A percentile compares a stretch with the other conserved stretches of the same genome.
Evolutionary conservation across 2,329 filamentous ascomycete genomes (phyloP).

Genomic region (Tothia fuscella): DNA sequence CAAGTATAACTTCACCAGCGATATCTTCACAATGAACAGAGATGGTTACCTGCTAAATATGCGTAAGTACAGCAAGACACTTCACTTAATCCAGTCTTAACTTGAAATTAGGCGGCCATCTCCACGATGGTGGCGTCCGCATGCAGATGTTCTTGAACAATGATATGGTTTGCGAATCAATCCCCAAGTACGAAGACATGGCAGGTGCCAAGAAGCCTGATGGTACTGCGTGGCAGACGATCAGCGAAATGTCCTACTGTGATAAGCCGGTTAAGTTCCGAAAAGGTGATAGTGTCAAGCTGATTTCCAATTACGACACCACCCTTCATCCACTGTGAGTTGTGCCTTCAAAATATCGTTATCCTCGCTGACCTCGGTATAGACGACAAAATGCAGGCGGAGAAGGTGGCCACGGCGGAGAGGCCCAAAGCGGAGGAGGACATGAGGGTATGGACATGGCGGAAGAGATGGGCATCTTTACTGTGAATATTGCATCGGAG

Average conservation of each 20-base stretch:
- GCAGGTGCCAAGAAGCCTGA: neutral
- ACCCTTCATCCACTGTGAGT: constrained; percentile 6
- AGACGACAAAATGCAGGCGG: neutral
- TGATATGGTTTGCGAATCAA: neutral
- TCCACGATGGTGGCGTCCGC: constrained; percentile 4
- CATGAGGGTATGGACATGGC: neutral
- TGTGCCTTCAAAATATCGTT: neutral
- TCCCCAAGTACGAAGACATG: neutral
- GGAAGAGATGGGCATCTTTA: constrained; percentile 9
- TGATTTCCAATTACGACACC: constrained; percentile 4
- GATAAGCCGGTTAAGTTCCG: constrained; percentile 1
- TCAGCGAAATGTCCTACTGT: constrained; percentile 4
- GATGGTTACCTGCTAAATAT: constrained; percentile 4
- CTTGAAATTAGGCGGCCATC: neutral
- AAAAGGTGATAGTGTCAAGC: constrained; percentile 5
- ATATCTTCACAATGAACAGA: constrained; percentile 1
- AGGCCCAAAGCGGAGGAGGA: neutral
- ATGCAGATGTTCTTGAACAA: constrained; percentile 4
- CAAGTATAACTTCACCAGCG: constrained; percentile 6
- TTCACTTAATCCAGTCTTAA: neutral
- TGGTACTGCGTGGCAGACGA: constrained; percentile 8
- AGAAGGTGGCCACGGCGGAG: neutral
- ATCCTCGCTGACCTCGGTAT: neutral
- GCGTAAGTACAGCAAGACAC: neutral
- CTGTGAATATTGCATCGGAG: constrained; percentile 5